Evolutionary conservation across 129 eudicot species (phyloP).

Genomic region (Flaveria trinervia): DNA sequence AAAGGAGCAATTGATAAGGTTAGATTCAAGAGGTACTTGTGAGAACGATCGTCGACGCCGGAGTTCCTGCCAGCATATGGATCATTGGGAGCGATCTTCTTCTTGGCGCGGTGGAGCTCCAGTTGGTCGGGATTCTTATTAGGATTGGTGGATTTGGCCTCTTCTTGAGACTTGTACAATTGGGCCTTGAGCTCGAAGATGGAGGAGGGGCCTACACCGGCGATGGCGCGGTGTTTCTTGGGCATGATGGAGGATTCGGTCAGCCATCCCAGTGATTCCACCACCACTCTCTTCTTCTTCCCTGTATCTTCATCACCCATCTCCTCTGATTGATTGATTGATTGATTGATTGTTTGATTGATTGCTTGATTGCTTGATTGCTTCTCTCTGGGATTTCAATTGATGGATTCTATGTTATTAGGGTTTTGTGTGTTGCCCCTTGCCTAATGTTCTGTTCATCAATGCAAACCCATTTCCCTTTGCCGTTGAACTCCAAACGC

Average conservation of each 20-base stretch:
- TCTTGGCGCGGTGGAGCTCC: conserved; percentile 81
- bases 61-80: conserved; percentile 59
- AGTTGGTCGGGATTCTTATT: conserved; percentile 44
- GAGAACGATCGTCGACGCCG: conserved; percentile 75
- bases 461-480: too few relatives aligned
- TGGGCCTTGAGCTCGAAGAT: conserved; percentile 89
- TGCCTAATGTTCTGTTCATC: too few relatives aligned
- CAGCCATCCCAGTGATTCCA: conserved; percentile 94
- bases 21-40: conserved; percentile 43
- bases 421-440: too few relatives aligned
- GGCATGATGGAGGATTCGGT: conserved; percentile 98
- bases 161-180: conserved; percentile 88
- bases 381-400: too few relatives aligned
- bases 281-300: conserved; percentile 51
- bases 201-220: conserved; percentile 86
- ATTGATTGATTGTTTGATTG: not conserved
- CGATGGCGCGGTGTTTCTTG: conserved; percentile 77
- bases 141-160: conserved; percentile 41
- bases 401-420: too few relatives aligned
- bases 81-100: conserved; percentile 51
- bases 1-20: not conserved
- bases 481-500: too few relatives aligned
- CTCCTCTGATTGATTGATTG: not conserved
- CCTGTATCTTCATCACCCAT: conserved; percentile 41
- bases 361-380: not conserved